Percentiles rank a stretch among this genome's conserved stretches.
phyloP scores from a whole-genome alignment of 1,284 basidiomycete genomes.

The Cryptococcus sp. region DNA sequence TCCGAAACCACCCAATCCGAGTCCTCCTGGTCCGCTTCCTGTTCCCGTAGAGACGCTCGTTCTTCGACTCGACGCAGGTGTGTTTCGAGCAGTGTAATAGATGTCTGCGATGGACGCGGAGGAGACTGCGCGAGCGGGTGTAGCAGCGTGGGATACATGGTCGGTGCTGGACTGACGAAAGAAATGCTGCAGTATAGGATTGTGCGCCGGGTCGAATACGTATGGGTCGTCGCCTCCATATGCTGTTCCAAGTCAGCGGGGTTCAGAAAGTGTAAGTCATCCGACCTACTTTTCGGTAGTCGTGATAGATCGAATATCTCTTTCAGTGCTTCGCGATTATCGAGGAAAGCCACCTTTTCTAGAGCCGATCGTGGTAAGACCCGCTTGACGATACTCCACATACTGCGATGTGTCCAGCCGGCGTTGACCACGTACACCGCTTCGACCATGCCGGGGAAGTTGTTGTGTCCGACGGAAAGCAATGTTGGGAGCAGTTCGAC shows the following conservation, averaged over 20 bases:
- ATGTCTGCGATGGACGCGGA: conserved; percentile 48
- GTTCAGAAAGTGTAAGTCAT: neutral
- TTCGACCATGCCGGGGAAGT: conserved; percentile 52
- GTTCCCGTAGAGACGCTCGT: conserved; percentile 13
- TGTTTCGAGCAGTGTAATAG: conserved; percentile 44
- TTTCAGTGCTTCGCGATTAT: conserved; percentile 26
- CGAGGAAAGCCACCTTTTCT: conserved; percentile 55
- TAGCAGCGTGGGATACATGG: conserved; percentile 11
- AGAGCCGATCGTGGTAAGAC: conserved; percentile 55
- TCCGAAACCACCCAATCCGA: conserved; percentile 6
- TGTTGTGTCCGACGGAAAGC: conserved; percentile 43
- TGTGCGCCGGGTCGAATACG: conserved; percentile 20
- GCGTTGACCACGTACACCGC: conserved; percentile 56
- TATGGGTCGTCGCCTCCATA: conserved; percentile 34
- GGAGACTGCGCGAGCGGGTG: conserved; percentile 21
- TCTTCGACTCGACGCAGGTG: conserved; percentile 22
- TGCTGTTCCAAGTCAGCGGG: conserved; percentile 17
- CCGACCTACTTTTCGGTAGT: conserved; percentile 37
- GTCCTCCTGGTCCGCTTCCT: neutral
- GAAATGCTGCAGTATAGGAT: conserved; percentile 36
- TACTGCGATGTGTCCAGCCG: conserved; percentile 56
- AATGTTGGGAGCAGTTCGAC: conserved; percentile 51
- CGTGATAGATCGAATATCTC: conserved; percentile 39
- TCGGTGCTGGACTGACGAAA: conserved; percentile 18
- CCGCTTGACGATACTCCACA: conserved; percentile 56